Evolutionary conservation across 441 rosid genomes (phyloP), one percentile per base, ranked within the genome.

Genomic region (Jatropha multifida): DNA sequence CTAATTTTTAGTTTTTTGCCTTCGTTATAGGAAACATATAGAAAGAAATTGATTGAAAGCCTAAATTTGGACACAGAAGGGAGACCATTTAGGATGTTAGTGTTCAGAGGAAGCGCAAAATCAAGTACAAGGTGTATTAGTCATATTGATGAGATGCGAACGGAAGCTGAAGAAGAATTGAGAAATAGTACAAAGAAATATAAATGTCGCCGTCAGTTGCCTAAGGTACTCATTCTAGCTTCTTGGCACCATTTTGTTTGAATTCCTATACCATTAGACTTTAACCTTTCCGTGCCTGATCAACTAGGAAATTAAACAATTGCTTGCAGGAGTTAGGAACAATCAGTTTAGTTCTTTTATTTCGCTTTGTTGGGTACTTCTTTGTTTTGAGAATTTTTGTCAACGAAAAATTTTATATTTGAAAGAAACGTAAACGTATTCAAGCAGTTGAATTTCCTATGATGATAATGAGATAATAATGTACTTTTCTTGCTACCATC

Each of bases 81-180:
- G 67, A 86, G 81, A 72, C 89, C 88, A 23, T 85, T 79, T 65
- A 80, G 78, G 81, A 87, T 85, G 85, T 46, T 88, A 73, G 88
- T 84, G 52, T 86, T 88, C 65, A 83, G 88, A 66, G 89, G 88
- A 81, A 86, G 85, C 76, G 86, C 87, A 0, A 86, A 85, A 81
- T 88, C 85, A 0, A 69, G 73, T 40, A 70, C 83, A 69, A 86
- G 65, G 44, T 74, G 77, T 1, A 49, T 54, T 60, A 72, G 61
- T 78, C 69, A 51, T 32, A 76, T 86, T 37, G 85, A 88, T 61
- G 80, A 85, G 61, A 78, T 86, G 81, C 75, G 85, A 77, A 76
- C 66, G 52, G 81, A 83, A 38, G 86, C 74, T 23, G 79, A 74
- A 1, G 75, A 78, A 59, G 81, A 69, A n/a, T 26, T 80, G 61